phyloP scores from a whole-genome alignment of 1,139 yeast species.

The Kodamaea sp. region DNA sequence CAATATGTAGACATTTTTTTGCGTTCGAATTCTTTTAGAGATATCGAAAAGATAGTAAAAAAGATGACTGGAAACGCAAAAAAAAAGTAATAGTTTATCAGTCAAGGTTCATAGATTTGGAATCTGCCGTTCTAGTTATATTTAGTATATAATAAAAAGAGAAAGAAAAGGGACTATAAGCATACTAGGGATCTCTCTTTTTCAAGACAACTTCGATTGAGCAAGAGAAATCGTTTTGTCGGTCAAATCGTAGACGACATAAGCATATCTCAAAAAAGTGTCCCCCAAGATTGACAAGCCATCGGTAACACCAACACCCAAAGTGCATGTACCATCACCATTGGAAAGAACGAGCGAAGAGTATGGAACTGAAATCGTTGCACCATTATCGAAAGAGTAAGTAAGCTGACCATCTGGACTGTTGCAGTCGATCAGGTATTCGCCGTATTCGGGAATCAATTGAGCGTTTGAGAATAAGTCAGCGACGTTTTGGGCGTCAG shows the following conservation, averaged over 20 bases:
- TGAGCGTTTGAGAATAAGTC: slow-evolving; percentile 1
- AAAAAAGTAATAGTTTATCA: no score
- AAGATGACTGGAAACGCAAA: no score
- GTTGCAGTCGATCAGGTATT: slow-evolving; percentile 4
- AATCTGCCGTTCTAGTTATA: no score
- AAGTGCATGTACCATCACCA: slow-evolving; percentile 4
- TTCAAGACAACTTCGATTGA: slow-evolving; percentile 20
- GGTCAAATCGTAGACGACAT: slow-evolving; percentile 28
- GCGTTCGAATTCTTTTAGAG: no score
- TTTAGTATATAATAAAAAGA: no score
- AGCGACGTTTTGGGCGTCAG: slow-evolving; percentile 37
- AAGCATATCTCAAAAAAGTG: slow-evolving; percentile 29
- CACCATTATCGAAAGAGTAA: slow-evolving; percentile 2
- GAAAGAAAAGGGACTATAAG: no score
- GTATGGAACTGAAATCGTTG: slow-evolving; percentile 2
- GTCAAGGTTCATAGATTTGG: no score
- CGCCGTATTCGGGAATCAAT: slow-evolving; percentile 1
- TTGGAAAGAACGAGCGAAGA: slow-evolving; percentile 5
- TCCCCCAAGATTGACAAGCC: slow-evolving; percentile 21
- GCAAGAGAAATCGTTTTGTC: slow-evolving; percentile 25
- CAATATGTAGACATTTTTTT: no score
- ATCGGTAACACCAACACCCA: slow-evolving; percentile 3
- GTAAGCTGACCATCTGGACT: not conserved
- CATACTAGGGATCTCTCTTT: no score
- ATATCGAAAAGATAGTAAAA: no score